Conservation (phyloP, 768 basidiomycete species). For the Leucocoprinus leucothites region DNA sequence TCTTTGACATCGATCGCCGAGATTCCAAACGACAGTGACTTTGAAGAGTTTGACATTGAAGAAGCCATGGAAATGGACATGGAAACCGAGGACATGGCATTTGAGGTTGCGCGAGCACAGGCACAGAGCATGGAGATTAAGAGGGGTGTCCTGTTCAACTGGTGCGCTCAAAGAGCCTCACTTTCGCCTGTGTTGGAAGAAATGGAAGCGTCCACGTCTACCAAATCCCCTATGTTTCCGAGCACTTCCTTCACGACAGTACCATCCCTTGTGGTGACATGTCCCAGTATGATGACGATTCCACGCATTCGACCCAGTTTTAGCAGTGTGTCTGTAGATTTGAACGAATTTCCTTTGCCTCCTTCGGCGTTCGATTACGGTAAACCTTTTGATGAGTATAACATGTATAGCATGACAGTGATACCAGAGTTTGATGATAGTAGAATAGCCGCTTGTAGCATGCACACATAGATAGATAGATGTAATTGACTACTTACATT, state of each 20-base stretch:
- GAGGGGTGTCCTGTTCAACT: slow-evolving; percentile 41
- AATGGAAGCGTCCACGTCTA: not conserved
- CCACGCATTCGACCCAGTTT: slow-evolving; percentile 30
- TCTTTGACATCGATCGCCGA: slow-evolving; percentile 18
- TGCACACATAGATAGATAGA: not conserved
- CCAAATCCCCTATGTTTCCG: not conserved
- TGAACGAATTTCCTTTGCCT: slow-evolving; percentile 46
- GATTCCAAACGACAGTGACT: slow-evolving; percentile 8
- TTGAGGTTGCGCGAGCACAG: slow-evolving; percentile 45
- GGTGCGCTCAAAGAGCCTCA: slow-evolving; percentile 3
- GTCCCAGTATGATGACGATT: slow-evolving; percentile 31
- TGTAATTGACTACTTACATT: not conserved
- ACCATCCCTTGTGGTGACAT: slow-evolving; percentile 30
- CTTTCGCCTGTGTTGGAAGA: not conserved
- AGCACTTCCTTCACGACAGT: slow-evolving; percentile 9
- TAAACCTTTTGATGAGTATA: not conserved
- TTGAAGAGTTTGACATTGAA: slow-evolving; percentile 15
- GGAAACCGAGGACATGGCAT: slow-evolving; percentile 22
- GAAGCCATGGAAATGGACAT: slow-evolving; percentile 19
- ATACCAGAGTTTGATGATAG: not conserved
- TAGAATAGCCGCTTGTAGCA: not conserved
- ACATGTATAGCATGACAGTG: not conserved
- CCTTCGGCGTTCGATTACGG: slow-evolving; percentile 23
- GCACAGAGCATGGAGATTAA: slow-evolving; percentile 50
- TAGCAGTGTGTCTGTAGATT: slow-evolving; percentile 38